Evolutionary conservation across 176 grass and related monocot genomes (phyloP), one percentile per base, ranked within the genome.

Genomic region (Rhipidocladum racemiflorum): DNA sequence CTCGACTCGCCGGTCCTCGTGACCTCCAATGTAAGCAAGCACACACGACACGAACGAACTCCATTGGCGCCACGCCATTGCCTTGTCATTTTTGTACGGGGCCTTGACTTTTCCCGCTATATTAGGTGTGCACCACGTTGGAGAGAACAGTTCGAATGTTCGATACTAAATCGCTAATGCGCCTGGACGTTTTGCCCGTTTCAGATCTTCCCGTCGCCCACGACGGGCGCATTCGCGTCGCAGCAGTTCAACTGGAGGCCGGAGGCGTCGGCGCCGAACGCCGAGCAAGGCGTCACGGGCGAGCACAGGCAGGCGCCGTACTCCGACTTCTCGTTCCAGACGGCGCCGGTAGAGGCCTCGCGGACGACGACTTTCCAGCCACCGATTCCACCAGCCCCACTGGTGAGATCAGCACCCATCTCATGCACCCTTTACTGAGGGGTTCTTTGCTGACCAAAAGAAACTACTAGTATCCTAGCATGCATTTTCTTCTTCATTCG

Each of bases 291-390:
- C 46, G 59, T 45, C 60, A 90, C 91, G 75, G 89, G 91, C 1
- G 89, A 93, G 84, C 81, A 87, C 61, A 90, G 67, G 74, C 61
- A 60, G 15, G 11, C 72, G 35, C 11, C 83, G 36, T 93, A 85
- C 85, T 45, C 62, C 18, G 97, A 96, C 68, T 99, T 99, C 87
- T 94, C 91, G 30, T 99, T 99, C 81, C 93, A 96, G 61, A 89
- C 93, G 36, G 80, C 89, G 50, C 63, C 89, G 32, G 44, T 32
- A 30, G 88, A 78, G 39, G 48, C 79, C 42, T 20, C 51, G 45
- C 53, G 72, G 10, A 23, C 74, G 74, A 78, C 81, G 49, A 61
- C 74, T 30, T 90, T 90, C 61, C 88, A 90, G 60, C 50, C 84
- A 34, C 79, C 78, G 17, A 46, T 79, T 34, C 57, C 45, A 0